Evolutionary conservation across 495 filamentous ascomycete species (phyloP), one percentile per base, ranked within the genome.

Genomic region (Cercophora scortea): DNA sequence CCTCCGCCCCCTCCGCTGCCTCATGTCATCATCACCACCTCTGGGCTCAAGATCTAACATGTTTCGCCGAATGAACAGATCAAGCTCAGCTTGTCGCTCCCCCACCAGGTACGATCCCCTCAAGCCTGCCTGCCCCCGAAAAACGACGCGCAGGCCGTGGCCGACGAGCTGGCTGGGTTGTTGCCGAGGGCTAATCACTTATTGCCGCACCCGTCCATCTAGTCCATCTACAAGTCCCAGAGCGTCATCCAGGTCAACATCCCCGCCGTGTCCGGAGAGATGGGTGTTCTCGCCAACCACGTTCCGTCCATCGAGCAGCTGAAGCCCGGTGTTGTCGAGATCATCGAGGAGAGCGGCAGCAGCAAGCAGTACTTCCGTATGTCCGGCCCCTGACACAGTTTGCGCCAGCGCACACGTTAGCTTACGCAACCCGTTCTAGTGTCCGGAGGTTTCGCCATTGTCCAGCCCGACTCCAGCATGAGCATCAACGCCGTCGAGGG

Each of bases 251-350:
- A 99, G 77, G 94, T 99, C 78, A 99, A 99, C 82, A 82, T 99
- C 63, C 85, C 94, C 69, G 92, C 93, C 67, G 93, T 95, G 75
- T 91, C 91, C 49, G 93, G 93, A 64, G 94, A 96, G 63, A 99
- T 99, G 93, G 93, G 93, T 85, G 81, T 99, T 58, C 87, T 99
- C 61, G 93, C 93, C 71, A 90, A 92, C 79, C 93, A 99, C 83
- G 94, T 99, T 59, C 92, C 93, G 43, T 91, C 93, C 46, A 96
- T 99, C 63, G 93, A 99, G 80, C 93, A 99, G 79, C 80, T 99
- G 69, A 94, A 91, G 80, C 90, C 93, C 47, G 93, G 93, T 61
- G 73, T 97, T 55, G 80, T 99, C 58, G 93, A 97, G 76, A 78
- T 99, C 60, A 83, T 97, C 61, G 93, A 97, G 79, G 93, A 99